Conservation (phyloP, 164 flowering plant genomes). For the Tinospora cordifolia region DNA sequence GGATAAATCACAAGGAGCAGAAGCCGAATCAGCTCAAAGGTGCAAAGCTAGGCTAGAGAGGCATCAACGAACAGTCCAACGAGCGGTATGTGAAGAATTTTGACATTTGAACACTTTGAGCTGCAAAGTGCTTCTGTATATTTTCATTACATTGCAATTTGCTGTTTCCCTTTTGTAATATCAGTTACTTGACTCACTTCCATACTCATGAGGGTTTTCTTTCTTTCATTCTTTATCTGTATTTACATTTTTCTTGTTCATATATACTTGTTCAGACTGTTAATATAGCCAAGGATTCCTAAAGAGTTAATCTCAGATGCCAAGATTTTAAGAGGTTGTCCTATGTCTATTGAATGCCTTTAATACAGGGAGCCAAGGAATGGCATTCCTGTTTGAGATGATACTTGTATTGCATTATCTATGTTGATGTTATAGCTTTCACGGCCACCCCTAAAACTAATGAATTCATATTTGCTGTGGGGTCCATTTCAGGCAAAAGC, state of each 20-base stretch:
- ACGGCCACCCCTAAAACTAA: slow-evolving; percentile 1
- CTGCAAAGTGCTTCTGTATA: background rate
- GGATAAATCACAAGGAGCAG: slow-evolving; percentile 40
- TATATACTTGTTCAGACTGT: too few species aligned
- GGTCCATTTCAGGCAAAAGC: slow-evolving; percentile 69
- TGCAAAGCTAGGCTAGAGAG: slow-evolving; percentile 86
- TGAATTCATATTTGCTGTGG: background rate
- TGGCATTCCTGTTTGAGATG: background rate
- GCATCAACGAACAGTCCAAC: slow-evolving; percentile 75
- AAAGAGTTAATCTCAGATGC: too few species aligned
- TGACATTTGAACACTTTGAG: background rate
- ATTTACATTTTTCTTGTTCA: background rate
- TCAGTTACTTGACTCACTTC: too few species aligned
- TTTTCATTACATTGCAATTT: background rate
- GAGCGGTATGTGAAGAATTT: slow-evolving; percentile 53
- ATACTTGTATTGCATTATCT: too few species aligned
- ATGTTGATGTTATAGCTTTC: background rate
- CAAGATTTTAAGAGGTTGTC: too few species aligned
- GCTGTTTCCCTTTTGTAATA: background rate
- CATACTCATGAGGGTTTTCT: background rate
- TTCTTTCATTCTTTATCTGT: background rate
- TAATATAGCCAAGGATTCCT: too few species aligned
- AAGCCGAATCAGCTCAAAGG: slow-evolving; percentile 79
- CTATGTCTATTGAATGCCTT: too few species aligned
- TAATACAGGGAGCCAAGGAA: too few species aligned